phyloP scores from a whole-genome alignment of 2,329 filamentous ascomycete species.

The Exserohilum rostratum region DNA sequence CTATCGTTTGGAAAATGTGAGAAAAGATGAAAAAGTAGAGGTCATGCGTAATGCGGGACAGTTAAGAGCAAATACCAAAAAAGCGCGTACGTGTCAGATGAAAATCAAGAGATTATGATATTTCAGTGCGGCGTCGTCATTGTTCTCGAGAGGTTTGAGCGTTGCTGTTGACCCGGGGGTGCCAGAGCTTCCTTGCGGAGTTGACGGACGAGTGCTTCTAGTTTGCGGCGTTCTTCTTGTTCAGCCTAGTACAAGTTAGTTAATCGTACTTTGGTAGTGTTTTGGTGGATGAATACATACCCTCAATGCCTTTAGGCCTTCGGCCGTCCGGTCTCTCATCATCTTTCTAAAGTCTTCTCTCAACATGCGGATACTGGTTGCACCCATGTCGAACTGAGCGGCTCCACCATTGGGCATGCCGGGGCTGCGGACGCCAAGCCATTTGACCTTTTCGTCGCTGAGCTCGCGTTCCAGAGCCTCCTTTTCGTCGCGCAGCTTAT shows the following conservation, averaged over 20 bases:
- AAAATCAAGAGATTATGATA: neutral
- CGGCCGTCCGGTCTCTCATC: constrained; percentile 74
- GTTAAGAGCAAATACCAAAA: neutral
- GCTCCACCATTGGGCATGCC: constrained; percentile 42
- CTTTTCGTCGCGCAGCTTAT: constrained; percentile 67
- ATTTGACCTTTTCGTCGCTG: constrained; percentile 70
- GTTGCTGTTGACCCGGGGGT: neutral
- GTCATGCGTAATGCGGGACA: too few species aligned
- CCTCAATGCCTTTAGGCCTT: constrained; percentile 68
- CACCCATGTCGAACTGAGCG: constrained; percentile 52
- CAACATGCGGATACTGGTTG: constrained; percentile 70
- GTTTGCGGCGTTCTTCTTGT: constrained; percentile 71
- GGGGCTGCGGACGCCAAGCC: constrained; percentile 66
- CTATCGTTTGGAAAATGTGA: neutral
- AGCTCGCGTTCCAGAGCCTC: constrained; percentile 69
- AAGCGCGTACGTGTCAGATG: too few species aligned
- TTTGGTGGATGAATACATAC: too few species aligned
- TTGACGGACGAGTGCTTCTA: constrained; percentile 68
- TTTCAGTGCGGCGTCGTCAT: constrained; percentile 13
- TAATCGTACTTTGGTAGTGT: too few species aligned
- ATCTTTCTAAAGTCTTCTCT: constrained; percentile 81
- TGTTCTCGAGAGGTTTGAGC: constrained; percentile 21
- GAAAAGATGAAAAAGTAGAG: neutral
- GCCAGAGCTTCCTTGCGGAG: constrained; percentile 52
- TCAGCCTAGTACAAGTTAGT: constrained; percentile 59